A percentile compares a stretch with the other conserved stretches of the same genome.
phyloP scores from a whole-genome alignment of 2,329 filamentous ascomycete genomes.

The Eutypa lata region DNA sequence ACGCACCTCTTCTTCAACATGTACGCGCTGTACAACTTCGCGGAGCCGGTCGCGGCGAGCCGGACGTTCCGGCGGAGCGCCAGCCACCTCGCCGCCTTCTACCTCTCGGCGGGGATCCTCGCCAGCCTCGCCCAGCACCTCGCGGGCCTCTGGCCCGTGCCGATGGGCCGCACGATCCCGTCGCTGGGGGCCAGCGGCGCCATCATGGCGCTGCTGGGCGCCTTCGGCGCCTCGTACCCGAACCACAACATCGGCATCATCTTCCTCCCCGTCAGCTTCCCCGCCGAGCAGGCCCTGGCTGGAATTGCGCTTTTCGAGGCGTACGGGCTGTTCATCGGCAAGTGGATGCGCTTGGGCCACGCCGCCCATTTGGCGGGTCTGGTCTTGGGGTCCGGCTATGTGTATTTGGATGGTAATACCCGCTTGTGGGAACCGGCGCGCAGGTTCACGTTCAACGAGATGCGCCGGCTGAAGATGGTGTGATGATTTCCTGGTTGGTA shows the following conservation, averaged over 20 bases:
- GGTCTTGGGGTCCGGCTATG: slow-evolving; percentile 18
- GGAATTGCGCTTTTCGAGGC: slow-evolving; percentile 17
- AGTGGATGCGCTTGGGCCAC: slow-evolving; percentile 12
- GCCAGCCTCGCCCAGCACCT: slow-evolving; percentile 19
- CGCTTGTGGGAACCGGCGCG: slow-evolving; percentile 21
- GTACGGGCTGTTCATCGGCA: slow-evolving; percentile 20
- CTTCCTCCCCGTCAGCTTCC: slow-evolving; percentile 14
- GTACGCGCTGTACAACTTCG: slow-evolving; percentile 15
- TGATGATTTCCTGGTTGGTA: too few relatives aligned
- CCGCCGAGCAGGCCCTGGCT: slow-evolving; percentile 8
- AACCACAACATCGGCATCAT: slow-evolving; percentile 15
- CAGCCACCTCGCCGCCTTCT: slow-evolving; percentile 26
- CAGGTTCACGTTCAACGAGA: slow-evolving; percentile 15
- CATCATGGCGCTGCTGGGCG: slow-evolving; percentile 21
- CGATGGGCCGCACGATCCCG: neutral
- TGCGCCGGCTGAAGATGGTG: slow-evolving; percentile 19
- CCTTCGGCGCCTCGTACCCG: slow-evolving; percentile 14
- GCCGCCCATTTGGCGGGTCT: slow-evolving; percentile 22
- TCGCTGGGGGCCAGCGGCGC: slow-evolving; percentile 20
- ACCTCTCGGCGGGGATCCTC: slow-evolving; percentile 22
- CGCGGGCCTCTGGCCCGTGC: slow-evolving; percentile 14
- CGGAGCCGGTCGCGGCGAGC: slow-evolving; percentile 6
- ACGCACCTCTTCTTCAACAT: slow-evolving; percentile 20
- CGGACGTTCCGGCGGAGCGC: slow-evolving; percentile 12
- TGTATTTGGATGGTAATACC: slow-evolving; percentile 15